These are phyloP conservation scores for Schizothecium vesticola DNA, from an alignment of 495 filamentous ascomycete species.

Conservation along the genomic window DNA sequence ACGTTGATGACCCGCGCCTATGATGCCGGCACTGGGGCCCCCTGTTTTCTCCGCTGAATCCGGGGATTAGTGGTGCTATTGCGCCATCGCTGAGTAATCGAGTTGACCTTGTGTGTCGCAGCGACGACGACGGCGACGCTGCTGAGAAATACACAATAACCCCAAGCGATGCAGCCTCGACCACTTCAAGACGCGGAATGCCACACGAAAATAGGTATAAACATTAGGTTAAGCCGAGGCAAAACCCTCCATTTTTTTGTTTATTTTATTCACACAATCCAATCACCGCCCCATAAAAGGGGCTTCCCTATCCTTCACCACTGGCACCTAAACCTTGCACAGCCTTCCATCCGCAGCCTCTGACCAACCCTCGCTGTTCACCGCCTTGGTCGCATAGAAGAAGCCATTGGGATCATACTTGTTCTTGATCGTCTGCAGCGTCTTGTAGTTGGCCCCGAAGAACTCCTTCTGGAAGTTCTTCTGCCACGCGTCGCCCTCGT, in stretches of 20 bases:
- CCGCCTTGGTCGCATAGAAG: constrained; percentile 47
- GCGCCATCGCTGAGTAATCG: neutral
- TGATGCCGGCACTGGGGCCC: neutral
- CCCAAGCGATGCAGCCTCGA: neutral
- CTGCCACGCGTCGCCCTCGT: constrained; percentile 45
- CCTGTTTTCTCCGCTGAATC: neutral
- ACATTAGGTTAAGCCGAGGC: neutral
- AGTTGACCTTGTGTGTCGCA: too few species aligned
- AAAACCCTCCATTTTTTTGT: neutral
- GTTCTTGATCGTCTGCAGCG: constrained; percentile 43
- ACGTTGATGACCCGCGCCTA: neutral
- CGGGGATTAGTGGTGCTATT: neutral
- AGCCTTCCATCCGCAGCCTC: constrained; percentile 20
- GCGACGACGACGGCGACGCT: neutral
- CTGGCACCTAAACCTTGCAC: constrained; percentile 17
- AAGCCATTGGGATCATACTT: constrained; percentile 47
- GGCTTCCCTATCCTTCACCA: neutral
- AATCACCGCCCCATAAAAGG: neutral
- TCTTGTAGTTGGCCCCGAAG: constrained; percentile 46
- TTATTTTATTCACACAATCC: neutral
- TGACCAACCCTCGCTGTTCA: constrained; percentile 36
- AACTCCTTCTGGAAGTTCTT: constrained; percentile 48
- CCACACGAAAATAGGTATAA: neutral
- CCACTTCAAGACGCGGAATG: neutral
- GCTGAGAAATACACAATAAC: neutral